Conservation (phyloP, 345 rosid genomes). For the Heritiera fomes region DNA sequence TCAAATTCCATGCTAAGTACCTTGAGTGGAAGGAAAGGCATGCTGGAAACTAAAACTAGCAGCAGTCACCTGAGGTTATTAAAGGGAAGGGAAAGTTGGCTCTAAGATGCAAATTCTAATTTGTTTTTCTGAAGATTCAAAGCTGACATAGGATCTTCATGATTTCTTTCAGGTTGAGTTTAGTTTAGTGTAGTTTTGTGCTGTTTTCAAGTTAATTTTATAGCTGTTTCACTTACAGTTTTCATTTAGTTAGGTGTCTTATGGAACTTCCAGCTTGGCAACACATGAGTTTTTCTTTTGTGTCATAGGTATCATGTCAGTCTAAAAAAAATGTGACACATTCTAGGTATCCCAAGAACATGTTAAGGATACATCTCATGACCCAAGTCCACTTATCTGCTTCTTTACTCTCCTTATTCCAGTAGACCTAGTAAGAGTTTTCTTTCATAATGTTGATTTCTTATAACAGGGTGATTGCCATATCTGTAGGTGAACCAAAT, state of each 20-base stretch:
- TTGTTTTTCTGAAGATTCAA: not conserved
- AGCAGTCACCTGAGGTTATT: not conserved
- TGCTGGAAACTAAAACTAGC: not conserved
- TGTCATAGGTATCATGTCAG: not conserved
- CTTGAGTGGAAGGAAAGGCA: slow-evolving; percentile 2
- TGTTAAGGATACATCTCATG: not conserved
- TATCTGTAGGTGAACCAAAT: not conserved
- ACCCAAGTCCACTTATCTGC: not conserved
- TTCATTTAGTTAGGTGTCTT: not conserved
- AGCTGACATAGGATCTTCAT: not conserved
- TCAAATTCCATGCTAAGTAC: not conserved
- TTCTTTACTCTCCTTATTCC: not conserved
- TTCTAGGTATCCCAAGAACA: not conserved
- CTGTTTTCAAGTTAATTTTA: slow-evolving; percentile 1
- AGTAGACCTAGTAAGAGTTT: not conserved
- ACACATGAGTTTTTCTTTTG: not conserved
- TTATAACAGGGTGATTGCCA: not conserved
- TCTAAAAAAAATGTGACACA: not conserved
- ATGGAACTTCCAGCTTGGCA: not conserved
- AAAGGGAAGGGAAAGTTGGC: not conserved
- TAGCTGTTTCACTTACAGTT: not conserved
- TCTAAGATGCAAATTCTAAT: not conserved
- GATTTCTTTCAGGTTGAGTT: not conserved
- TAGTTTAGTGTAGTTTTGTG: not conserved
- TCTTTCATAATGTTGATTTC: not conserved